Conservation (phyloP, 352 stramenopile species). For the Phytophthora pseudosyringae region DNA sequence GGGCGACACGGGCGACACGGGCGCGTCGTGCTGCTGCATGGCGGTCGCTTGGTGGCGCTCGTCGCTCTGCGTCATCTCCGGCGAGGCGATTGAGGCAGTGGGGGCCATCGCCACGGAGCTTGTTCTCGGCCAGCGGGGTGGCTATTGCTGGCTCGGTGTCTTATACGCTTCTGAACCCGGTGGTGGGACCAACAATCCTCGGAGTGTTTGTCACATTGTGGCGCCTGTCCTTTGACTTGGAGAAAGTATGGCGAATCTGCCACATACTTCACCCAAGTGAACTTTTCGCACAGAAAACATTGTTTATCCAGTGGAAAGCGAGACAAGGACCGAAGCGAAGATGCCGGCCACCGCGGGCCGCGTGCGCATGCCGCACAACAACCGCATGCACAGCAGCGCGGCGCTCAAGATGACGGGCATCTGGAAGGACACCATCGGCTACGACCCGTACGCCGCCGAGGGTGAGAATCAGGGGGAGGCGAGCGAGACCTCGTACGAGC, state of each 20-base stretch:
- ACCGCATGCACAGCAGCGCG: slow-evolving; percentile 94
- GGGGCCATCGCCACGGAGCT: slow-evolving; percentile 29
- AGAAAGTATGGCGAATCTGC: slow-evolving; percentile 1
- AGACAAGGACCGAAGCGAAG: background rate
- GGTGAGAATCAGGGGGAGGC: slow-evolving; percentile 60
- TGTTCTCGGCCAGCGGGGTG: too few species aligned
- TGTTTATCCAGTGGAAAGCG: background rate
- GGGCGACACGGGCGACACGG: slow-evolving; percentile 12
- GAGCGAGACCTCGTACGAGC: slow-evolving; percentile 82
- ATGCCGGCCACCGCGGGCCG: slow-evolving; percentile 91
- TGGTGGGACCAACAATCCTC: background rate
- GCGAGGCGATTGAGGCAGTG: slow-evolving; percentile 38
- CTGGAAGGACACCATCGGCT: slow-evolving; percentile 97
- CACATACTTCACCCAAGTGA: background rate
- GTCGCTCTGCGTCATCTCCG: slow-evolving; percentile 30
- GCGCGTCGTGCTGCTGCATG: slow-evolving; percentile 2
- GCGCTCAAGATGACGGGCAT: slow-evolving; percentile 96
- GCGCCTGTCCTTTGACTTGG: slow-evolving; percentile 14
- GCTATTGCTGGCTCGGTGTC: slow-evolving; percentile 8
- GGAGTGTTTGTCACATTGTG: slow-evolving; percentile 26
- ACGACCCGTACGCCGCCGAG: slow-evolving; percentile 93
- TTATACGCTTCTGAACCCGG: slow-evolving; percentile 19
- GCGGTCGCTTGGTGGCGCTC: slow-evolving; percentile 10
- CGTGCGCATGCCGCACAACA: slow-evolving; percentile 97
- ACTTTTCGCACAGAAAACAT: slow-evolving; percentile 12